These are phyloP conservation scores for Chondrus crispus DNA, from an alignment of 23 red algal species.

Conservation along the genomic window DNA sequence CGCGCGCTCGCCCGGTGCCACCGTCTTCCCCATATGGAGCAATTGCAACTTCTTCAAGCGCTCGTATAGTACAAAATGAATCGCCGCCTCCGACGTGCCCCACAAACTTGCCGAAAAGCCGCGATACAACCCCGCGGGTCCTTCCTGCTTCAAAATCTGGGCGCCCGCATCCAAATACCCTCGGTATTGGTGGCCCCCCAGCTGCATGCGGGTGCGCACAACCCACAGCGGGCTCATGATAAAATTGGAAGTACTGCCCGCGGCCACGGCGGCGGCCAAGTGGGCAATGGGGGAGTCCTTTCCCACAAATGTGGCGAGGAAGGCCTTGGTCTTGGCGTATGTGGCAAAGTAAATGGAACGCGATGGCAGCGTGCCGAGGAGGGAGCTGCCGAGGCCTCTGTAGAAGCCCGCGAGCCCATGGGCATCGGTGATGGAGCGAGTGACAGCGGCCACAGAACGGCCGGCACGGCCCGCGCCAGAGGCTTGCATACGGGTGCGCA, in stretches of 20 bases:
- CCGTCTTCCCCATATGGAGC: not conserved
- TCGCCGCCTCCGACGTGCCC: conserved; percentile 68
- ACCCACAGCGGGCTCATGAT: conserved; percentile 74
- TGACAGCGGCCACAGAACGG: not conserved
- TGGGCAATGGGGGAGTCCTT: conserved; percentile 46
- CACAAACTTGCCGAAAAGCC: conserved; percentile 64
- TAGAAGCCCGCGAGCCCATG: conserved; percentile 62
- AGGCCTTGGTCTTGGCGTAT: conserved; percentile 50
- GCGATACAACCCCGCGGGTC: conserved; percentile 61
- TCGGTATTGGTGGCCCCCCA: conserved; percentile 7
- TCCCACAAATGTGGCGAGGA: conserved; percentile 20
- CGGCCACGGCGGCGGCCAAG: conserved; percentile 46
- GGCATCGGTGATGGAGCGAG: conserved; percentile 10
- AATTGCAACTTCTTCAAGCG: conserved; percentile 16
- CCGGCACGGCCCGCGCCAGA: not conserved
- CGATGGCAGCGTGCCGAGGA: conserved; percentile 61
- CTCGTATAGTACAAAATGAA: conserved; percentile 77
- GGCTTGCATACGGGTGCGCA: conserved; percentile 41
- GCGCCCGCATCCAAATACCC: conserved; percentile 54
- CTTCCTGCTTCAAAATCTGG: conserved; percentile 44
- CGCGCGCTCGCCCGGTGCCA: not conserved
- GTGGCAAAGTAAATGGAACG: conserved; percentile 74
- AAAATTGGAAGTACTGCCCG: conserved; percentile 58
- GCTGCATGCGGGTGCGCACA: conserved; percentile 72
- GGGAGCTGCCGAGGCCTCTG: conserved; percentile 57